A percentile compares a stretch with the other conserved stretches of the same genome.
phyloP scores from a whole-genome alignment of 306 rosid genomes.

The Erythrophleum fordii region DNA sequence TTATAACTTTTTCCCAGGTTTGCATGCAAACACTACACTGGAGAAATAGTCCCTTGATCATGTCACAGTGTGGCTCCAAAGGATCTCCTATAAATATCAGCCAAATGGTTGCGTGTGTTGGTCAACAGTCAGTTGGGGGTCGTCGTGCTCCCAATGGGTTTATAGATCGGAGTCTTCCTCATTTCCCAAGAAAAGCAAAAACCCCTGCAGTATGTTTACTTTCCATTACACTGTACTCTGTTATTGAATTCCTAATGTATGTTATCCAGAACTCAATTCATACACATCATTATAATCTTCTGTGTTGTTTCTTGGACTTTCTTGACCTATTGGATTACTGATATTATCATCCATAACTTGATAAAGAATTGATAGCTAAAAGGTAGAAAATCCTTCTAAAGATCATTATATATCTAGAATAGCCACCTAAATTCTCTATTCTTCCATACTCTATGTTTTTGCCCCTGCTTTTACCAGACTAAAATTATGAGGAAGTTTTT shows the following conservation, averaged over 20 bases:
- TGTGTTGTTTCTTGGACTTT: not conserved
- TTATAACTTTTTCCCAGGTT: conserved; percentile 51
- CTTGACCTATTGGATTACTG: conserved; percentile 15
- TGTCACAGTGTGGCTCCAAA: conserved; percentile 98
- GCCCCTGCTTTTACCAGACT: not conserved
- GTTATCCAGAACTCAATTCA: conserved; percentile 1
- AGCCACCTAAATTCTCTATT: not conserved
- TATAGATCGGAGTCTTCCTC: conserved; percentile 97
- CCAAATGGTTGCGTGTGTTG: conserved; percentile 97
- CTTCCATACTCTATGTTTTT: not conserved
- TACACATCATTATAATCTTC: conserved; percentile 17
- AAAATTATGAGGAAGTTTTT: not conserved
- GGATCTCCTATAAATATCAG: conserved; percentile 92
- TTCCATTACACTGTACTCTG: conserved; percentile 25
- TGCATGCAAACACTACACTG: conserved; percentile 87
- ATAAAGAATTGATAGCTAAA: not conserved
- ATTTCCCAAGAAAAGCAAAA: conserved; percentile 73
- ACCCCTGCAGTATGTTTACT: conserved; percentile 78
- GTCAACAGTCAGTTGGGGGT: conserved; percentile 94
- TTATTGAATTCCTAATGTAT: conserved; percentile 10
- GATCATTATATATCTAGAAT: conserved; percentile 13
- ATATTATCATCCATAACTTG: conserved; percentile 26
- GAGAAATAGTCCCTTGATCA: conserved; percentile 98
- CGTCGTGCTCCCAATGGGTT: conserved; percentile 95
- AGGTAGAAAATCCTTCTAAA: not conserved